Base-by-base conservation (phyloP, 352 stramenopile species). In the Pythium scleroteichum region DNA sequence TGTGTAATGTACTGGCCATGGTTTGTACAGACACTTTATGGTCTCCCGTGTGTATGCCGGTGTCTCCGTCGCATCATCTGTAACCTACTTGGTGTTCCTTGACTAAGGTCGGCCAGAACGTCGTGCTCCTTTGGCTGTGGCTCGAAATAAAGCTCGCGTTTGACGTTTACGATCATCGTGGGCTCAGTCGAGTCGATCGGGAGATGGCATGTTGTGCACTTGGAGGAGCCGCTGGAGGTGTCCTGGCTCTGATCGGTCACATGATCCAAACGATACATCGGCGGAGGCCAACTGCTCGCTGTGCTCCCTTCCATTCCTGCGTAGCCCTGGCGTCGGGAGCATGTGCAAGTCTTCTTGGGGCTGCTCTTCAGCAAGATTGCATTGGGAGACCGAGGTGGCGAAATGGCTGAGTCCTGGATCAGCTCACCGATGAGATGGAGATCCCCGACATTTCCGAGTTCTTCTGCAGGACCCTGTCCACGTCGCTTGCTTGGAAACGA, bases 1-100 rank as follows among this genome's bases (percentile, higher is more conserved):
- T 27, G 14, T 35, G 13, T 13, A 40, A 22, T 16, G 20, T 35
- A 35, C 5, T 35, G 10, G 5, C 6, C 27, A 22, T 14, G 8
- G 19, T 39, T 53, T 7, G 13, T n/a, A 2, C 51, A 41, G 51
- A 41, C 40, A 23, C 6, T 53, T 22, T 1, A 33, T 1, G 22
- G 27, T 26, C 73, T 78, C 7, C 64, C 78, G 38, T 74, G 78
- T 13, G 72, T 79, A 51, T 85, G 85, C 53, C 72, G 69, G 49
- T 70, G 73, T 14, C 79, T 60, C 8, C 79, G 75, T 24, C 73
- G 71, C 72, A 88, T 88, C 77, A 87, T 85, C 46, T 87, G 70
- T 2, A 71, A 83, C 27, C 73, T 62, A 8, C 55, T 72, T 8
- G 67, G 67, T 22, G 60, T 52, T 16, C 66, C 46, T 1, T 69